Base-by-base conservation (phyloP, 192 early-diverging fungal species). In the Backusella luteola region DNA sequence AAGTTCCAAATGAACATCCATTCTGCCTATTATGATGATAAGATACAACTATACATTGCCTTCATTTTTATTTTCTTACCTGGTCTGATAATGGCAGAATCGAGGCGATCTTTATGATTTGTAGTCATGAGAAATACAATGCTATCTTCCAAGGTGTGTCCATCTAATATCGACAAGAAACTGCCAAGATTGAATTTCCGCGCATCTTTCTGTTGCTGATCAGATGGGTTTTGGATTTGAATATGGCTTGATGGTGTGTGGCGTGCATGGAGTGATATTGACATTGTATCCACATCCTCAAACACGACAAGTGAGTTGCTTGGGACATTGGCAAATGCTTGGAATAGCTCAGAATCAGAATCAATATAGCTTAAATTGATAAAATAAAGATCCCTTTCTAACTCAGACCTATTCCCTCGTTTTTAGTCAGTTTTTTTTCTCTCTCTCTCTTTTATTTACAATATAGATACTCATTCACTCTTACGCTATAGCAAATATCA, bases 121-220 rank as follows among this genome's bases (percentile, higher is more conserved):
- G 89, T 84, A 4, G 90, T 91, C 89, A 91, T 90, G 72, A 91
- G 87, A 63, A 91, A 83, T n/a, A 91, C 80, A 29, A 85, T 86
- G 23, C 89, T 80, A 66, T 87, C 83, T 29, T 76, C 73, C 15
- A 91, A 53, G 46, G 85, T 90, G 76, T 91, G 85, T 19, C 90
- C 90, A 80, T 91, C 90, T 15, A 91, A 78, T 73, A 85, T 85
- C 73, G 84, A 85, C 29, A 91, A 73, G 34, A 91, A 83, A 19
- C 84, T 84, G 7, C 88, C 86, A 14, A 91, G 78, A 44, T 75
- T 81, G 59, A 86, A 81, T 19, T 42, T 21, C 23, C 73, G 42
- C 36, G 6, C 38, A 36, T 53, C 63, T 34, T 34, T 32, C 11
- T 73, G 77, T 7, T 67, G 12, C 6, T 74, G 34, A 34, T 69